Conservation (phyloP, 805 yeast species). For the Starmera caribaea region DNA sequence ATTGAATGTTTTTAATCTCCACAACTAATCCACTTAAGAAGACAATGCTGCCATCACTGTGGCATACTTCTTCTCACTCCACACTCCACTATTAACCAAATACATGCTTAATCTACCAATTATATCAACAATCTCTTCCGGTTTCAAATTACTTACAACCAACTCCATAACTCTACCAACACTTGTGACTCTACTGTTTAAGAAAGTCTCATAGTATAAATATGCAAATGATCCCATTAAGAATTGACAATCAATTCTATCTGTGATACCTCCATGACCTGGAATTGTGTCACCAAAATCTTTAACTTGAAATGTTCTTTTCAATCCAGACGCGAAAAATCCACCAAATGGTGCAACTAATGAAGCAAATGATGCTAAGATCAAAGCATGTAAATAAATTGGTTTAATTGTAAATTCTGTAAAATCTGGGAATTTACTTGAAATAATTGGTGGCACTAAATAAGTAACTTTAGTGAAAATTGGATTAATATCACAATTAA, state of each 20-base stretch:
- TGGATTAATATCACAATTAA: slow-evolving; percentile 78
- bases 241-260: slow-evolving; percentile 95
- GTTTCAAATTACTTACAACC: slow-evolving; percentile 59
- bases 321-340: slow-evolving; percentile 94
- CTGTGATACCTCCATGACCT: slow-evolving; percentile 98
- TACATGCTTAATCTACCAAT: slow-evolving; percentile 38
- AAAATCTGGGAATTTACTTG: slow-evolving; percentile 30
- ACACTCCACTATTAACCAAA: slow-evolving; percentile 28
- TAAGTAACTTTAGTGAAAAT: slow-evolving; percentile 78
- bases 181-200: slow-evolving; percentile 61
- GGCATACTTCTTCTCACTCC: slow-evolving; percentile 24
- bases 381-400: slow-evolving; percentile 79
- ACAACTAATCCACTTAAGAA: too few species aligned
- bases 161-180: slow-evolving; percentile 70
- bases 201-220: slow-evolving; percentile 86
- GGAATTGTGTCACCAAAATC: slow-evolving; percentile 98
- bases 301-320: slow-evolving; percentile 91
- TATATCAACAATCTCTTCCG: slow-evolving; percentile 55
- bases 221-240: slow-evolving; percentile 95
- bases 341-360: slow-evolving; percentile 98
- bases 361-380: slow-evolving; percentile 90
- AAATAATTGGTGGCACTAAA: slow-evolving; percentile 62
- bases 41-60: slow-evolving; percentile 14
- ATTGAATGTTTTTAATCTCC: too few species aligned
- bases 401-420: slow-evolving; percentile 65